Evolutionary conservation across 371 early-diverging fungal species (phyloP), one percentile per base, ranked within the genome.

Genomic region (Mucor lusitanicus): DNA sequence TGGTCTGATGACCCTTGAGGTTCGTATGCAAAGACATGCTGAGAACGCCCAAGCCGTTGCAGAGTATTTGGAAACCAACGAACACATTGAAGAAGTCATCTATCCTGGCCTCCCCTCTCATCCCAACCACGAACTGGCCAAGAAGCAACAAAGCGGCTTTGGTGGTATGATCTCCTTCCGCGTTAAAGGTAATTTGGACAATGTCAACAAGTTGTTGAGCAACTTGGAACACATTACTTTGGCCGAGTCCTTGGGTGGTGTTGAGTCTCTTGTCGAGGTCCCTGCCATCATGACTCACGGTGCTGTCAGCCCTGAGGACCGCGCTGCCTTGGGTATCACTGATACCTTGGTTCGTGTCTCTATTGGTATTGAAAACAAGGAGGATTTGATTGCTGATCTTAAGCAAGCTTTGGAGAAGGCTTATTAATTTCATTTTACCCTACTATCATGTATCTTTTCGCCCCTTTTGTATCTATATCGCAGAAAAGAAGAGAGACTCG

Each of bases 1-100:
- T 76, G 98, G 99, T 64, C 75, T 98, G 50, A 97, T 97, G 88
- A 98, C 99, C 8, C 86, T 99, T 39, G 94, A 95, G 71, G 69
- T 97, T 68, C 93, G 98, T 67, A 98, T 98, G 98, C 83, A 89
- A 68, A 92, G 92, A 70, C 99, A 98, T 76, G 92, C 88, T 39
- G 71, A 78, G 35, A 95, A 95, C 74, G 98, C 97, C 15, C 74
- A 92, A 74, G 90, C 87, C 57, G 83, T 96, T 69, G 93, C 95
- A 19, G 72, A 81, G 59, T 85, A 74, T 70, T 79, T 96, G 63
- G 87, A 92, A 73, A 78, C 80, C 25, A 79, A 79, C 37, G 82
- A 87, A 53, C 77, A 82, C 37, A 90, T 95, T 56, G 85, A 80
- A 48, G 84, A 87, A 53, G 95, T 94, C 42, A 91, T 94, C 76